phyloP scores from a whole-genome alignment of 1,284 basidiomycete genomes.

The Ganoderma sp. region DNA sequence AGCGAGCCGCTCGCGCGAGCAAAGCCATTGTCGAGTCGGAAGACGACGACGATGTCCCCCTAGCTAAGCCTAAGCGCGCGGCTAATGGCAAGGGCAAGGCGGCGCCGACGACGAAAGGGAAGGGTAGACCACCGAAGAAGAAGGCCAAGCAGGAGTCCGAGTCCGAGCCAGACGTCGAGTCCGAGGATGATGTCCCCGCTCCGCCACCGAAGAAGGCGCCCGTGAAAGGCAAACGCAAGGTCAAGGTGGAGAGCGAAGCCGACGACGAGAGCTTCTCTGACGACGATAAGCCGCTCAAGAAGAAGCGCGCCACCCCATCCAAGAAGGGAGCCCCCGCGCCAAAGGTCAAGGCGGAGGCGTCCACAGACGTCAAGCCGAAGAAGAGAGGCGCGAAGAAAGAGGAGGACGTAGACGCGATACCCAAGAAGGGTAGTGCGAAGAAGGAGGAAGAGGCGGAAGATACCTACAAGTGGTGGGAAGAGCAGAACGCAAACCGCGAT shows the following conservation, averaged over 20 bases:
- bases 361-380: slow-evolving; percentile 38
- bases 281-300: slow-evolving; percentile 53
- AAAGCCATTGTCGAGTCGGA: slow-evolving; percentile 38
- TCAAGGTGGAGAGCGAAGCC: slow-evolving; percentile 59
- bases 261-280: slow-evolving; percentile 49
- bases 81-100: slow-evolving; percentile 37
- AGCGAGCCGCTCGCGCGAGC: slow-evolving; percentile 44
- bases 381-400: slow-evolving; percentile 46
- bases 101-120: slow-evolving; percentile 21
- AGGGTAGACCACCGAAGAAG: slow-evolving; percentile 58
- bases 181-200: slow-evolving; percentile 53
- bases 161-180: slow-evolving; percentile 43
- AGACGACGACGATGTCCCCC: slow-evolving; percentile 43
- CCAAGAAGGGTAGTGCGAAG: slow-evolving; percentile 58
- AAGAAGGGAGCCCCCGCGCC: slow-evolving; percentile 42
- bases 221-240: slow-evolving; percentile 55
- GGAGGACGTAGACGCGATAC: slow-evolving; percentile 42
- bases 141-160: slow-evolving; percentile 68
- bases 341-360: slow-evolving; percentile 50
- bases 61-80: slow-evolving; percentile 37
- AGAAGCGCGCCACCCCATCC: slow-evolving; percentile 40
- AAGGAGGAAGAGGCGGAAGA: slow-evolving; percentile 71
- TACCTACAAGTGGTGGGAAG: slow-evolving; percentile 86
- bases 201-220: slow-evolving; percentile 48
- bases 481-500: slow-evolving; percentile 69